Base-by-base conservation (phyloP, 2,329 filamentous ascomycete genomes). In the Neonectria hederae region DNA sequence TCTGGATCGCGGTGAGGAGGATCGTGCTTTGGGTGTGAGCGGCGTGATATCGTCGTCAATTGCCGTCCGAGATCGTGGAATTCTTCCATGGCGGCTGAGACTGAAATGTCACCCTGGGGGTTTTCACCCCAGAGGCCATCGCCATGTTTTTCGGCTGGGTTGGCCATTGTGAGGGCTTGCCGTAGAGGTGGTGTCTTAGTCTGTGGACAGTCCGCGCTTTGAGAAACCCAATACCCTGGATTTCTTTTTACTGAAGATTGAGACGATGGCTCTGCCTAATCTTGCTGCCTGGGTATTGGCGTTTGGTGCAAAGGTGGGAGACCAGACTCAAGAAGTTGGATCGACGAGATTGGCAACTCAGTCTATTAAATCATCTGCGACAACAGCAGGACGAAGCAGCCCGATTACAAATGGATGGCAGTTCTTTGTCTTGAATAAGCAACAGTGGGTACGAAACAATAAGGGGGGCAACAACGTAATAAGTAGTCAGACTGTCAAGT, bases 51-150 rank as follows among this genome's bases (percentile, higher is more conserved):
- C 17, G 59, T 30, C 24, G 51, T 61, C 43, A 61, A 49, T 7
- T 61, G 43, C 5, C 45, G 51, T 7, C 52, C 59, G 21, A 61
- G 42, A 17, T 55, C 59, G 5, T 61, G 59, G 35, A 61, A 61
- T 8, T 61, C 59, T 13, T 61, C 59, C 28, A 61, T 55, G 24
- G 59, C 59, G 19, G 42, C 59, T n/a, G 59, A 55, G 9, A 61
- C 59, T 24, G 38, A 42, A 11, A 61, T 32, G 24, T 56, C 59
- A 8, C 59, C 59, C 22, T 61, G 42, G 17, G 59, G 11, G 10
- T 56, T 56, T 32, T 61, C 59, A 22, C 59, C 59, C 59, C 59
- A 61, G 24, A 48, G 32, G 42, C 59, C 59, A 7, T 51, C 28
- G 49, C 57, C 49, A 21, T 28, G 21, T 19, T 59, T 43, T 13